Percentiles rank a stretch among this genome's conserved stretches.
phyloP scores from a whole-genome alignment of 192 early-diverging fungal genomes.

The Umbelopsis isabellina region DNA sequence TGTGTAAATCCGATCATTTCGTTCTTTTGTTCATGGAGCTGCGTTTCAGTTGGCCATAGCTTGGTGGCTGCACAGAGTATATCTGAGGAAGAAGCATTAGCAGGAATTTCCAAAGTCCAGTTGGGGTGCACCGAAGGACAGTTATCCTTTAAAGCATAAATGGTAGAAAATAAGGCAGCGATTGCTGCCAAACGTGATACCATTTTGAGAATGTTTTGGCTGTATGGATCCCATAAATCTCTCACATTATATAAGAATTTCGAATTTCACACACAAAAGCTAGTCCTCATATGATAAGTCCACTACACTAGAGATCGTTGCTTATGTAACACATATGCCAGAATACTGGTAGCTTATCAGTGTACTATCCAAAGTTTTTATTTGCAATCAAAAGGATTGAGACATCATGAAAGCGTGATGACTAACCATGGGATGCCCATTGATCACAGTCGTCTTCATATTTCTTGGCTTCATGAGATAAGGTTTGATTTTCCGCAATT shows the following conservation, averaged over 20 bases:
- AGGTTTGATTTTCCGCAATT: too few relatives aligned
- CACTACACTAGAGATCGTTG: background rate
- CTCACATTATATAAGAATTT: too few relatives aligned
- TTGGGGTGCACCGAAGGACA: conserved; percentile 3
- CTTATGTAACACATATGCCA: background rate
- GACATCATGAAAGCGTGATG: too few relatives aligned
- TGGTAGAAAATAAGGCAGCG: background rate
- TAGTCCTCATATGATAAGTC: conserved; percentile 4
- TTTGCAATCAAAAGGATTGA: background rate
- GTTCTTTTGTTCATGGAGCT: conserved; percentile 11
- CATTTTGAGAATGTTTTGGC: background rate
- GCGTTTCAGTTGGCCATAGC: background rate
- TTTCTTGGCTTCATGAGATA: too few relatives aligned
- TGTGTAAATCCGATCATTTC: conserved; percentile 17
- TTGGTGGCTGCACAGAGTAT: conserved; percentile 5
- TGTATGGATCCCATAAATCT: background rate
- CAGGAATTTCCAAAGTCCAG: conserved; percentile 13
- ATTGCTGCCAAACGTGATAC: background rate
- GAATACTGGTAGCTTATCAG: background rate
- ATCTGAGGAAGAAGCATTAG: background rate
- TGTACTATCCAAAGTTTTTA: background rate
- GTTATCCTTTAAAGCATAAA: background rate
- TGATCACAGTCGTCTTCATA: too few relatives aligned
- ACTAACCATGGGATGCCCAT: too few relatives aligned
- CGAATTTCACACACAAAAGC: background rate